These are phyloP conservation scores for Fraxinus greggii DNA, from an alignment of 305 asterid species.

Conservation along the genomic window DNA sequence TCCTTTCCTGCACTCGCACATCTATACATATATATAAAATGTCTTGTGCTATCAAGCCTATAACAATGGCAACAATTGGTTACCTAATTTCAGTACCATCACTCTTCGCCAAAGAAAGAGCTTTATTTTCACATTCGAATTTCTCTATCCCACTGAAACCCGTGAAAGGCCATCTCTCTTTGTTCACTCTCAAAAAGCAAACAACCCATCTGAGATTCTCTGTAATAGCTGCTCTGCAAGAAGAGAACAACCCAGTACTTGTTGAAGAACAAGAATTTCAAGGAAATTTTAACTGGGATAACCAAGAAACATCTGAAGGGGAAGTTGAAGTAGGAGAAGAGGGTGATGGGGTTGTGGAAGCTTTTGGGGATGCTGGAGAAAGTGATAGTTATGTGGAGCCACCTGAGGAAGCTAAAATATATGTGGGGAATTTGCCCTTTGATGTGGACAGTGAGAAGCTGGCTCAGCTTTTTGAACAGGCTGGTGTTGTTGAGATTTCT, in stretches of 20 bases:
- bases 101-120: conserved; percentile 24
- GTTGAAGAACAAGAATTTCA: conserved; percentile 38
- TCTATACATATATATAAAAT: conserved; percentile 16
- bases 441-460: conserved; percentile 62
- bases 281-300: conserved; percentile 34
- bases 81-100: conserved; percentile 40
- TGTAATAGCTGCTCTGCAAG: conserved; percentile 48
- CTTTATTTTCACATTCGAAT: conserved; percentile 18
- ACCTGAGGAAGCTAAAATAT: conserved; percentile 75
- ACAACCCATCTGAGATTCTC: conserved; percentile 40
- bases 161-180: conserved; percentile 34
- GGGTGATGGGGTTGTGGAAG: conserved; percentile 27
- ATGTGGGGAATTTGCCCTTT: conserved; percentile 84
- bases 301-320: conserved; percentile 14
- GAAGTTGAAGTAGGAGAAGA: conserved; percentile 25
- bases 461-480: conserved; percentile 68
- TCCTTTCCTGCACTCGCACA: background rate
- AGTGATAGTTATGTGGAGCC: conserved; percentile 44
- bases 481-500: conserved; percentile 81
- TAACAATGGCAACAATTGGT: conserved; percentile 39
- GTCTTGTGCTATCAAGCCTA: conserved; percentile 36
- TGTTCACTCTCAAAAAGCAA: conserved; percentile 22
- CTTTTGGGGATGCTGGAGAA: conserved; percentile 36
- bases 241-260: conserved; percentile 50
- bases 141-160: conserved; percentile 27